phyloP scores from a whole-genome alignment of 495 filamentous ascomycete genomes.

The Barbatosphaeria neglecta region DNA sequence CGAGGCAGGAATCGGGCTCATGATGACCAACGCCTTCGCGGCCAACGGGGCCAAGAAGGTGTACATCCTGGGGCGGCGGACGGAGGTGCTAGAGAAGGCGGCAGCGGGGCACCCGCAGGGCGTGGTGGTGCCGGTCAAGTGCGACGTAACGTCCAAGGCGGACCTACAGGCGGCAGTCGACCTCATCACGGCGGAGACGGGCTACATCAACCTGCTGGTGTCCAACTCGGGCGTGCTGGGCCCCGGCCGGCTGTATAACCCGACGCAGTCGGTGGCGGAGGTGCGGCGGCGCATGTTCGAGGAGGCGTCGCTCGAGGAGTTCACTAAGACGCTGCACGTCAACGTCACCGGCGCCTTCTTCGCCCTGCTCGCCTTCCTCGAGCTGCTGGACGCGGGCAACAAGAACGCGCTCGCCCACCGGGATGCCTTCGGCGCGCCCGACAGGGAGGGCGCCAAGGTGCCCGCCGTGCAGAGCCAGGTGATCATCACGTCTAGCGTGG shows the following conservation, averaged over 20 bases:
- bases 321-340: constrained; percentile 34
- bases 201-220: constrained; percentile 45
- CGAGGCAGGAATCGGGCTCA: constrained; percentile 40
- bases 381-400: constrained; percentile 46
- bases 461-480: constrained; percentile 42
- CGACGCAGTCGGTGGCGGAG: constrained; percentile 24
- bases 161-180: constrained; percentile 39
- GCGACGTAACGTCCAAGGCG: constrained; percentile 46
- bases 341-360: constrained; percentile 44
- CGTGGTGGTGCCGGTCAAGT: constrained; percentile 38
- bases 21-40: constrained; percentile 47
- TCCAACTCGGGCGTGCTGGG: constrained; percentile 47
- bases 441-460: constrained; percentile 6
- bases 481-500: constrained; percentile 41
- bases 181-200: constrained; percentile 32
- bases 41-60: constrained; percentile 49
- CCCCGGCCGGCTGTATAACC: constrained; percentile 21
- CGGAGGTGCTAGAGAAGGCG: constrained; percentile 34
- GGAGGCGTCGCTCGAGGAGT: constrained; percentile 34
- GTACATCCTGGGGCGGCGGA: constrained; percentile 50
- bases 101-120: constrained; percentile 12
- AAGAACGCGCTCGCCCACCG: constrained; percentile 25
- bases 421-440: constrained; percentile 12
- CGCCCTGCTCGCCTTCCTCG: constrained; percentile 44
- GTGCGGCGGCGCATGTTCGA: constrained; percentile 34